These are phyloP conservation scores for Myrica gale DNA, from an alignment of 306 rosid genomes.

Conservation along the genomic window DNA sequence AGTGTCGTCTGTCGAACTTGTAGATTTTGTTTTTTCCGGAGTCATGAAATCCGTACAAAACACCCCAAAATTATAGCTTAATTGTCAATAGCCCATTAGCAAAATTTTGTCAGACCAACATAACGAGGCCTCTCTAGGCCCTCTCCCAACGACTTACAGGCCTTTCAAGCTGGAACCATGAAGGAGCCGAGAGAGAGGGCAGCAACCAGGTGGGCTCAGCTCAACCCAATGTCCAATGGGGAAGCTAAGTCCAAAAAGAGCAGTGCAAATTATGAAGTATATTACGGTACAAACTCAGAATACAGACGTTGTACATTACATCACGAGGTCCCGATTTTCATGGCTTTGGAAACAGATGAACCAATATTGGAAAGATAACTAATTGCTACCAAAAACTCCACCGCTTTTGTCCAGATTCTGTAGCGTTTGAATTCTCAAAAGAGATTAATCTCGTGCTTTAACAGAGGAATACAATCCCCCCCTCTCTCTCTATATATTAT, in stretches of 20 bases:
- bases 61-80: background rate
- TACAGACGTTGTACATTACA: too few species aligned
- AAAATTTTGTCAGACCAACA: background rate
- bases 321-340: background rate
- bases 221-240: background rate
- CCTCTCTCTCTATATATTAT: too few species aligned
- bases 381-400: background rate
- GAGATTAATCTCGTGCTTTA: background rate
- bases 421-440: background rate
- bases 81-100: background rate
- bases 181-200: background rate
- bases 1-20: too few species aligned
- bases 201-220: background rate
- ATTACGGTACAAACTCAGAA: background rate
- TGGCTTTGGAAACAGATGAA: background rate
- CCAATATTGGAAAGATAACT: background rate
- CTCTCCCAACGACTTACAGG: too few species aligned
- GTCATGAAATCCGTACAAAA: too few species aligned
- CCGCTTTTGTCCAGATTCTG: background rate
- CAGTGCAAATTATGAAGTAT: background rate
- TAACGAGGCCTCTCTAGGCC: background rate
- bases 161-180: slow-evolving; percentile 8
- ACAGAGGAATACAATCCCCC: background rate
- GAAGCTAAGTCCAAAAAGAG: background rate
- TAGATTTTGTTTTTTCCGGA: too few species aligned